phyloP scores from a whole-genome alignment of 2,329 filamentous ascomycete species.

The Fusarium oxysporum region DNA sequence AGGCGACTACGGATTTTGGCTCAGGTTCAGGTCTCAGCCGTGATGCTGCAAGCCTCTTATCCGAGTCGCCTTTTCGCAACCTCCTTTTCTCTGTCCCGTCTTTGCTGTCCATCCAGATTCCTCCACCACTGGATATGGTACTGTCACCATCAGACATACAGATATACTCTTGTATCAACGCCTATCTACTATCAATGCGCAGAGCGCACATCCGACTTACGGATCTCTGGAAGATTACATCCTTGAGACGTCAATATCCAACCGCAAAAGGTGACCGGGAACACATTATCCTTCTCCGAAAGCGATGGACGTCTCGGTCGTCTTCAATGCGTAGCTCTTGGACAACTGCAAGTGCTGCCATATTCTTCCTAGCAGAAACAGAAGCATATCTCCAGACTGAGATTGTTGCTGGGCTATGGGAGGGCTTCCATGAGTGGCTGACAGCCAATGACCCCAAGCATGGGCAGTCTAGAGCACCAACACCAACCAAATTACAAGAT shows the following conservation, averaged over 20 bases:
- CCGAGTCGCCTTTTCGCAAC: conserved; percentile 76
- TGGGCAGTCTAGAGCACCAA: conserved; percentile 39
- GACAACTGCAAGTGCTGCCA: conserved; percentile 87
- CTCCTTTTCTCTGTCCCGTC: conserved; percentile 81
- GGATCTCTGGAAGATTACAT: conserved; percentile 86
- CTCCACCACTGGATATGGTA: conserved; percentile 87
- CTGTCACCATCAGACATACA: conserved; percentile 80
- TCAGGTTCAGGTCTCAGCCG: conserved; percentile 51
- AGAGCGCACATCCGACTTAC: conserved; percentile 87
- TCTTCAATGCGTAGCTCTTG: conserved; percentile 83
- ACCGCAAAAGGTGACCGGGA: conserved; percentile 72
- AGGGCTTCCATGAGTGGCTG: conserved; percentile 82
- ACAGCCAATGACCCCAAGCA: conserved; percentile 56
- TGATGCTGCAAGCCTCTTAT: conserved; percentile 52
- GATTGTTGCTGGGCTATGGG: conserved; percentile 84
- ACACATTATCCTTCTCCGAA: conserved; percentile 70
- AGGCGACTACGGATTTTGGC: conserved; percentile 53
- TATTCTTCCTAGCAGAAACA: conserved; percentile 90
- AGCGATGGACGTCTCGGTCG: conserved; percentile 72
- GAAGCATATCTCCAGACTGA: conserved; percentile 92
- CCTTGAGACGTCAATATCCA: conserved; percentile 81
- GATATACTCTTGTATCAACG: conserved; percentile 85
- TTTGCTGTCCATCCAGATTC: conserved; percentile 77
- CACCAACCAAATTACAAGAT: conserved; percentile 36
- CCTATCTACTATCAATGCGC: conserved; percentile 87